phyloP scores from a whole-genome alignment of 108 stramenopile genomes.

The Stephanodiscus minutulus region DNA sequence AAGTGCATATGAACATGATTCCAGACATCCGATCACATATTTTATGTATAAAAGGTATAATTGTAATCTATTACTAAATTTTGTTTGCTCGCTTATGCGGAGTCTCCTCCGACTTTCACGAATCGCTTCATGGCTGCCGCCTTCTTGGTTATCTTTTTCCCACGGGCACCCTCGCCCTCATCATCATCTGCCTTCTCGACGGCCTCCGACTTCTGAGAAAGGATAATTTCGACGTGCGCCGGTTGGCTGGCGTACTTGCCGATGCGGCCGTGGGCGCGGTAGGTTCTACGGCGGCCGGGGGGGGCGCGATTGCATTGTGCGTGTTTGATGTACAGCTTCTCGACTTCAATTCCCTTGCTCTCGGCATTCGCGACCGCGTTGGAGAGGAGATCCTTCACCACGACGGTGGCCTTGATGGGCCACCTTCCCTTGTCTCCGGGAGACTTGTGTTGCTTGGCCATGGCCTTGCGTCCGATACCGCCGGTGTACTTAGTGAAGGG shows the following conservation, averaged over 20 bases:
- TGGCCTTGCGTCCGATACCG: slow-evolving; percentile 96
- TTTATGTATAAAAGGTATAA: neutral
- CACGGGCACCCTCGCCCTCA: slow-evolving; percentile 56
- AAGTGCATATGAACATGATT: neutral
- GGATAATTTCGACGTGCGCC: slow-evolving; percentile 98
- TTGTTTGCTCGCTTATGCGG: slow-evolving; percentile 10
- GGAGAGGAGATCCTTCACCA: slow-evolving; percentile 91
- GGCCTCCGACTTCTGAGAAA: slow-evolving; percentile 80
- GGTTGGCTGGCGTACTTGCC: slow-evolving; percentile 98
- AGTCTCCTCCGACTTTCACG: slow-evolving; percentile 74
- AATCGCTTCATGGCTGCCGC: slow-evolving; percentile 81
- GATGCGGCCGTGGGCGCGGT: slow-evolving; percentile 99
- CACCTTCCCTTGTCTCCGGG: slow-evolving; percentile 96
- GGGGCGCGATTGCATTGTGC: slow-evolving; percentile 97
- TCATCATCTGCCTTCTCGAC: slow-evolving; percentile 78
- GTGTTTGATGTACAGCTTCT: slow-evolving; percentile 89
- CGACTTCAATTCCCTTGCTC: slow-evolving; percentile 92
- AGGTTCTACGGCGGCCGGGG: slow-evolving; percentile 96
- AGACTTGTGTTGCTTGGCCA: slow-evolving; percentile 89
- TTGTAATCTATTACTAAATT: slow-evolving; percentile 10
- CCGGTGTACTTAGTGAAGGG: slow-evolving; percentile 97
- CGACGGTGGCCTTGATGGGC: slow-evolving; percentile 98
- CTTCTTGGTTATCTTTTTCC: slow-evolving; percentile 82
- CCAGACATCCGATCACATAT: neutral
- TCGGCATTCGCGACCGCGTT: slow-evolving; percentile 99